phyloP scores from a whole-genome alignment of 257 asterid species.

The Solanum raphanifolium region DNA sequence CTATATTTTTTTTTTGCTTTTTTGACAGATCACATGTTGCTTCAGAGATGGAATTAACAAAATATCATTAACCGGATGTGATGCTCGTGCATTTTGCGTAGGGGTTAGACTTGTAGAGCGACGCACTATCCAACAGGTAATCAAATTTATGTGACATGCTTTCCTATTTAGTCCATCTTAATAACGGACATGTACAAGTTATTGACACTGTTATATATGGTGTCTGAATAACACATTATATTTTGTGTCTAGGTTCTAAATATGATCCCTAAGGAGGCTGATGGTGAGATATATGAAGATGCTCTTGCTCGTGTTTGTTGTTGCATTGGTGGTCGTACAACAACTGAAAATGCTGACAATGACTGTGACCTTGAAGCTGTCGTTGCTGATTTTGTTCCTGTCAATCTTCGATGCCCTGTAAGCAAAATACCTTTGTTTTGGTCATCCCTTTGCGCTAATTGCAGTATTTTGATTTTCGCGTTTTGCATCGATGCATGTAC shows the following conservation, averaged over 20 bases:
- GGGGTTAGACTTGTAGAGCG: conserved; percentile 69
- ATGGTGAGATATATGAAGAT: conserved; percentile 67
- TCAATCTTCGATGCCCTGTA: conserved; percentile 78
- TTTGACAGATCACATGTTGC: conserved; percentile 46
- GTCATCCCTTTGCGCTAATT: not conserved
- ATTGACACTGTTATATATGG: not conserved
- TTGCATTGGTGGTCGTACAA: conserved; percentile 49
- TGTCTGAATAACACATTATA: not conserved
- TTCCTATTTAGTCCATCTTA: not conserved
- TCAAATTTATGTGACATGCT: not conserved
- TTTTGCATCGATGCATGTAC: conserved; percentile 1
- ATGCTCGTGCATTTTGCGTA: conserved; percentile 56
- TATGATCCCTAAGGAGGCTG: conserved; percentile 53
- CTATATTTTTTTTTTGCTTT: not conserved
- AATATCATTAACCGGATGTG: conserved; percentile 48
- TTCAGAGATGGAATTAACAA: conserved; percentile 63
- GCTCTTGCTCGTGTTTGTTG: conserved; percentile 41
- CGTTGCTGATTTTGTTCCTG: conserved; percentile 55
- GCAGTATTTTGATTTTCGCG: not conserved
- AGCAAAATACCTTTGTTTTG: conserved; percentile 9
- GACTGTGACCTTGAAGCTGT: conserved; percentile 68
- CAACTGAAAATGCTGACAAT: conserved; percentile 29
- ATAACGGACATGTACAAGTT: not conserved
- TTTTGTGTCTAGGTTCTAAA: conserved; percentile 35
- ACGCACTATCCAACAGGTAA: conserved; percentile 63